phyloP scores from a whole-genome alignment of 164 flowering plant species.

The Umbilicus rupestris region DNA sequence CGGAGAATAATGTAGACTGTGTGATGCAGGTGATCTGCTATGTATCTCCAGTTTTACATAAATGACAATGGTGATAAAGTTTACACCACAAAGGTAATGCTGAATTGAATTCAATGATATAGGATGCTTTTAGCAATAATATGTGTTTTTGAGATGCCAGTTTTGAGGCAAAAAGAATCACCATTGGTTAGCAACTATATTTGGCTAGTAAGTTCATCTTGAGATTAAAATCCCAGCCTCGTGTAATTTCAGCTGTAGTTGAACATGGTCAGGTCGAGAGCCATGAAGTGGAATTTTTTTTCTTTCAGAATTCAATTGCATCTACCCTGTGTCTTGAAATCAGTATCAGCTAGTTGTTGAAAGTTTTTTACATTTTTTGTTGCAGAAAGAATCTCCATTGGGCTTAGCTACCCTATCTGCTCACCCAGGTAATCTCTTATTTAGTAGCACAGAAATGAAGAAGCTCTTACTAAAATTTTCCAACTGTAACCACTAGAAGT shows the following conservation, averaged over 20 bases:
- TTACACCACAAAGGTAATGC: slow-evolving; percentile 73
- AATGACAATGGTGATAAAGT: slow-evolving; percentile 91
- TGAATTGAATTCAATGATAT: neutral
- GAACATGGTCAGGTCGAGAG: no score
- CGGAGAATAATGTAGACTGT: neutral
- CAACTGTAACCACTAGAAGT: neutral
- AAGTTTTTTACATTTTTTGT: neutral
- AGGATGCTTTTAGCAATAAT: neutral
- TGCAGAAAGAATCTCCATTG: slow-evolving; percentile 73
- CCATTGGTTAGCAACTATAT: no score
- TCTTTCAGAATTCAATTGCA: no score
- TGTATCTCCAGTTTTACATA: slow-evolving; percentile 87
- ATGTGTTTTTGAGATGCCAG: neutral
- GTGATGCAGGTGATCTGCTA: slow-evolving; percentile 10
- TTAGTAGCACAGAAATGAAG: neutral
- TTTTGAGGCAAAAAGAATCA: no score
- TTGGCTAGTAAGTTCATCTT: no score
- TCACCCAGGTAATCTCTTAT: slow-evolving; percentile 61
- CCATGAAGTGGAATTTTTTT: no score
- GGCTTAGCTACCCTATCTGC: slow-evolving; percentile 79
- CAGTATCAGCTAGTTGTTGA: neutral
- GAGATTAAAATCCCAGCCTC: no score
- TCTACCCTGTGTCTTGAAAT: no score
- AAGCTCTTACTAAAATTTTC: neutral
- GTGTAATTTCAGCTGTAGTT: no score